Evolutionary conservation across 2,329 filamentous ascomycete species (phyloP), one percentile per base, ranked within the genome.

Genomic region (Botryotinia calthae): DNA sequence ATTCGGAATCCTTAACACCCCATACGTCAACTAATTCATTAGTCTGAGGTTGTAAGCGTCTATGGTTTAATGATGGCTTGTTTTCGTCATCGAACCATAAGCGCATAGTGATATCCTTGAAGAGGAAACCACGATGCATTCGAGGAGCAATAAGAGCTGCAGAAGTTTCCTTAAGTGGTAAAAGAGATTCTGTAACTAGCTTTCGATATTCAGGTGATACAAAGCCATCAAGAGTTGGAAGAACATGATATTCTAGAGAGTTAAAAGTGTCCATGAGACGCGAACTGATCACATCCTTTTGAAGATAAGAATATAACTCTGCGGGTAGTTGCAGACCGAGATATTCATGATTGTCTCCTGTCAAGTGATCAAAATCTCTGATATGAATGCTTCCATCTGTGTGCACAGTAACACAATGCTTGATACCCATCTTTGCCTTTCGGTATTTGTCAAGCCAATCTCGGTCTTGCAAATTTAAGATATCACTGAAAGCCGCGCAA

Each of bases 221-320:
- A 68, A 93, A 91, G 63, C 94, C 93, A 74, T 98, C 96, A 71
- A 97, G 85, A 7, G 95, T 96, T n/a, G 95, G 91, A 69, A 90
- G 87, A 69, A 98, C 87, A 44, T 92, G 83, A 73, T 97, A 88
- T 80, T 95, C 90, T 76, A 91, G 90, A 71, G 93, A 91, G 7
- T 93, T 92, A 77, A 97, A 89, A 87, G 91, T 95, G 81, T 92
- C 93, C 20, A 97, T 87, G 54, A 97, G 86, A 65, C 93, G 89
- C 37, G 94, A 87, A 42, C 93, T 90, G 76, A 98, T 89, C 61
- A 98, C 84, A 48, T 94, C 96, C 69, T 88, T 90, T 73, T 94
- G 94, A 67, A 98, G 86, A 81, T 98, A 98, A 82, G 94, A 92
- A 81, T 95, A 95, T 28, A 98, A 86, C 82, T 99, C 96, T 58